Base-by-base conservation (phyloP, 139 green algal genomes). In the Chlamydomonas eustigma region DNA sequence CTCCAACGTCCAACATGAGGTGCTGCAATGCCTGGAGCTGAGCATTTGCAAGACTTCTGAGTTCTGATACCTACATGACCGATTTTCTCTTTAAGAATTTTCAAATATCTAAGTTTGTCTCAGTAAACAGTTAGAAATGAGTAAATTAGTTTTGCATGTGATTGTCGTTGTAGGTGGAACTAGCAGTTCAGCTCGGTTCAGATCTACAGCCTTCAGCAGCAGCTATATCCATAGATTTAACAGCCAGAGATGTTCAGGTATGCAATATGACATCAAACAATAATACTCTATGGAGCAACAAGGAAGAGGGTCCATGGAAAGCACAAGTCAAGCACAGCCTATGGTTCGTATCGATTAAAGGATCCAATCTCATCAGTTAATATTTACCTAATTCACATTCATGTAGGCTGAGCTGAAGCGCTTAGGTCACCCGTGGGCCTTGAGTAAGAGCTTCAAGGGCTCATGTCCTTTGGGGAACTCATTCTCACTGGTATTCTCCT, bases 241-340 rank as follows among this genome's bases (percentile, higher is more conserved):
- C 79, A 0, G 79, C 79, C 3, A 52, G 79, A 3, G 79, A 84
- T 33, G 75, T 81, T 37, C 79, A 84, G 75, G 79, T 81, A 18
- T 0, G 78, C 3, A 39, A 5, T 37, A 25, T 51, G 34, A 52
- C 4, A 5, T 37, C 34, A 18, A 2, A 25, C 34, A 6, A 69
- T 1, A 77, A 34, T 35, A 33, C 1, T 2, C 18, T 1, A 1
- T 1, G 4, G 30, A 34, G 4, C 2, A 1, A 32, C 24, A 34
- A 39, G n/a, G n/a, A n/a, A n/a, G n/a, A n/a, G n/a, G n/a, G n/a
- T n/a, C n/a, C n/a, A n/a, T n/a, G n/a, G n/a, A n/a, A n/a, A n/a
- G n/a, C n/a, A n/a, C n/a, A n/a, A n/a, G n/a, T n/a, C n/a, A n/a
- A n/a, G n/a, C n/a, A n/a, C n/a, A n/a, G n/a, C n/a, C n/a, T n/a